Percentiles rank a stretch among this genome's conserved stretches.
phyloP scores from a whole-genome alignment of 495 filamentous ascomycete genomes.

The Podospora tetraspora region DNA sequence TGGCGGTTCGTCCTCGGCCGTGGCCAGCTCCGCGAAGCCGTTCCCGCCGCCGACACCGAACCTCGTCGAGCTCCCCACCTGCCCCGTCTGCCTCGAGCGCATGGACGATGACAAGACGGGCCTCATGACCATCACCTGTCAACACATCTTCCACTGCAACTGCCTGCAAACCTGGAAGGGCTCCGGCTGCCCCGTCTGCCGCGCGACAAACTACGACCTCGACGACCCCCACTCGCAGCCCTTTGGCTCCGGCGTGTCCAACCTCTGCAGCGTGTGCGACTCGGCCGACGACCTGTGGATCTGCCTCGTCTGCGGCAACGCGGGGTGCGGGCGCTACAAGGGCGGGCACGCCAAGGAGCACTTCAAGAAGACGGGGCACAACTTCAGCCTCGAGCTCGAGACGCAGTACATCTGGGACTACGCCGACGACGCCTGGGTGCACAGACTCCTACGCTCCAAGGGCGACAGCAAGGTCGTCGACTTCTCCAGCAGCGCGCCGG shows the following conservation, averaged over 20 bases:
- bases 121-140: constrained; percentile 90
- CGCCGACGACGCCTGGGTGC: constrained; percentile 87
- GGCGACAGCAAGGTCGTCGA: constrained; percentile 87
- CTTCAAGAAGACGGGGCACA: constrained; percentile 83
- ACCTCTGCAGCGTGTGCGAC: constrained; percentile 68
- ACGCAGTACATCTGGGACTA: constrained; percentile 99
- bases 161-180: constrained; percentile 97
- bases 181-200: constrained; percentile 87
- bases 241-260: constrained; percentile 44
- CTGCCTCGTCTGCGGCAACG: constrained; percentile 86
- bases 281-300: constrained; percentile 83
- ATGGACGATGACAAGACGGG: constrained; percentile 98
- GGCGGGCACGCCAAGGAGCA: constrained; percentile 89
- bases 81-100: constrained; percentile 91
- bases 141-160: constrained; percentile 96
- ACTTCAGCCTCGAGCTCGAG: constrained; percentile 84
- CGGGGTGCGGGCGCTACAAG: constrained; percentile 93
- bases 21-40: constrained; percentile 63
- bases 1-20: constrained; percentile 42
- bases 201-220: constrained; percentile 61
- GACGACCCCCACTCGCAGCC: constrained; percentile 43
- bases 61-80: constrained; percentile 88
- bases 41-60: constrained; percentile 87
- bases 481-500: constrained; percentile 47
- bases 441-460: constrained; percentile 88